Evolutionary conservation across 176 grass and related monocot genomes (phyloP).

Genomic region (Calamus simplicifolius): DNA sequence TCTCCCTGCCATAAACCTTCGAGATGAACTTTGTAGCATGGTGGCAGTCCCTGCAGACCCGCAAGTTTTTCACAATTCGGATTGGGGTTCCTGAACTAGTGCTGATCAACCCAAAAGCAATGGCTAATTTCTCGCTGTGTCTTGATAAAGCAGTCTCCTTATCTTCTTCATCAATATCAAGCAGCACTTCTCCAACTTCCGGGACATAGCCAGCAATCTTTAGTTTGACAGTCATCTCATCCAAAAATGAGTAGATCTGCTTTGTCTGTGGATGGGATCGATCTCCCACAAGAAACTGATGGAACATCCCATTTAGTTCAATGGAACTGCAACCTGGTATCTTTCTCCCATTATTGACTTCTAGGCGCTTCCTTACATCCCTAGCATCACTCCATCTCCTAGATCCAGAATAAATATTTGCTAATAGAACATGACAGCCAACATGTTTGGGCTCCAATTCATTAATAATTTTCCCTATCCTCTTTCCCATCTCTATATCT

Average conservation of each 20-base stretch:
- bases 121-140: constrained; percentile 17
- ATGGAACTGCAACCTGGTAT: constrained; percentile 15
- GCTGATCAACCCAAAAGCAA: constrained; percentile 15
- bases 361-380: constrained; percentile 4
- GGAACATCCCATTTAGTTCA: constrained; percentile 1
- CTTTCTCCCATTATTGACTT: constrained; percentile 4
- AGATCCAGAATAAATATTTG: constrained; percentile 15
- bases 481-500: constrained; percentile 9
- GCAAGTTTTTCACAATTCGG: constrained; percentile 14
- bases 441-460: constrained; percentile 5
- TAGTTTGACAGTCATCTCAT: constrained; percentile 14
- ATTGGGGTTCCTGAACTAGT: constrained; percentile 5
- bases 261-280: constrained; percentile 5
- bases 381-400: constrained; percentile 11
- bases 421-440: constrained; percentile 13
- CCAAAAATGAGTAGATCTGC: constrained; percentile 8
- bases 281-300: constrained; percentile 11
- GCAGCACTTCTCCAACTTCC: constrained; percentile 17
- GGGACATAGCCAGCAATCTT: constrained; percentile 5
- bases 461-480: constrained; percentile 5
- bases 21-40: constrained; percentile 14
- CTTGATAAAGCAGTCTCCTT: constrained; percentile 13
- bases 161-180: constrained; percentile 10
- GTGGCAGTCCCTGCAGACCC: constrained; percentile 15
- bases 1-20: constrained; percentile 5